phyloP scores from a whole-genome alignment of 2,329 filamentous ascomycete genomes.

The Sphaerulina musiva region DNA sequence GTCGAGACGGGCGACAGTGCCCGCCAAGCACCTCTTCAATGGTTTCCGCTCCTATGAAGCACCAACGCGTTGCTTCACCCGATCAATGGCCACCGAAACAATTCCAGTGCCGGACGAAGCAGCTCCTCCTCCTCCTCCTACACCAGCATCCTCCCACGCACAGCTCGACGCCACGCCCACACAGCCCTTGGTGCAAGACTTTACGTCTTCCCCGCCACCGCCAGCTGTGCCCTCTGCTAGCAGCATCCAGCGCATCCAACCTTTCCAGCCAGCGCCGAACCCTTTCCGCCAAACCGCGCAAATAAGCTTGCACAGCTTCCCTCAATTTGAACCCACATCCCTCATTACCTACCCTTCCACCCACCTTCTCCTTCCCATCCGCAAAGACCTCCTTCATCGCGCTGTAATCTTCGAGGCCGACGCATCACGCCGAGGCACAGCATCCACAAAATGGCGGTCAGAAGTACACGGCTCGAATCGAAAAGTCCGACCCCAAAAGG shows the following conservation, averaged over 20 bases:
- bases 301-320: slow-evolving; percentile 84
- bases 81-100: slow-evolving; percentile 50
- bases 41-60: slow-evolving; percentile 21
- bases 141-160: slow-evolving; percentile 31
- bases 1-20: slow-evolving; percentile 34
- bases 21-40: slow-evolving; percentile 34
- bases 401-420: slow-evolving; percentile 92
- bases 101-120: slow-evolving; percentile 29
- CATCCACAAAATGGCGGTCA: slow-evolving; percentile 69
- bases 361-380: slow-evolving; percentile 79
- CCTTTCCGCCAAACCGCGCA: slow-evolving; percentile 58
- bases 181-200: slow-evolving; percentile 19
- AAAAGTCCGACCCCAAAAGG: slow-evolving; percentile 85
- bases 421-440: slow-evolving; percentile 77
- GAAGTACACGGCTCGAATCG: slow-evolving; percentile 77
- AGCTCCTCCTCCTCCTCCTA: too few relatives aligned
- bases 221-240: slow-evolving; percentile 13
- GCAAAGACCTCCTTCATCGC: slow-evolving; percentile 85
- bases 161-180: slow-evolving; percentile 30
- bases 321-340: slow-evolving; percentile 72
- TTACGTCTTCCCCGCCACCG: slow-evolving; percentile 16
- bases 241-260: slow-evolving; percentile 11
- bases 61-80: slow-evolving; percentile 36
- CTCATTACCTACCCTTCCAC: slow-evolving; percentile 73
- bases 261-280: slow-evolving; percentile 24